A percentile compares a stretch with the other conserved stretches of the same genome.
These are phyloP conservation scores for Schizophyllum commune DNA, from an alignment of 1,284 basidiomycete species.

Conservation along the genomic window DNA sequence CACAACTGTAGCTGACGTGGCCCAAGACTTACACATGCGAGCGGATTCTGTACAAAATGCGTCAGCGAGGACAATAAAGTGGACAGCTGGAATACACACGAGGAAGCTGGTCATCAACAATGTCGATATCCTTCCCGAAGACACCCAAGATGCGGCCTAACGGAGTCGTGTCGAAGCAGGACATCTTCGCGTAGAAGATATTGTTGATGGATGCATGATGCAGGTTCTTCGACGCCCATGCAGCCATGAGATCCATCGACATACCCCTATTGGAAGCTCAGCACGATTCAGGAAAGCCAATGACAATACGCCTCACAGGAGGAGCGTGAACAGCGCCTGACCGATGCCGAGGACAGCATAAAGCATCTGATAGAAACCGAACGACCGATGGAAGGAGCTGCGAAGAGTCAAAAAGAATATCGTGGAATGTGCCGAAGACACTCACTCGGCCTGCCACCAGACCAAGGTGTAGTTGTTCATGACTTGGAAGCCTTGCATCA, in stretches of 20 bases:
- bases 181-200: constrained; percentile 63
- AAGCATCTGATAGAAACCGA: constrained; percentile 63
- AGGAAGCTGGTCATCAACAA: constrained; percentile 54
- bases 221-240: constrained; percentile 51
- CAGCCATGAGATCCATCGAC: constrained; percentile 48
- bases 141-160: constrained; percentile 58
- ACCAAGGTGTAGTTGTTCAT: constrained; percentile 55
- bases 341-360: constrained; percentile 60
- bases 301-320: constrained; percentile 29
- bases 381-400: constrained; percentile 40
- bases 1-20: background rate
- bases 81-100: constrained; percentile 21
- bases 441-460: constrained; percentile 66
- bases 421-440: constrained; percentile 7
- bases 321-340: constrained; percentile 60
- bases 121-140: constrained; percentile 59
- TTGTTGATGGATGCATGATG: constrained; percentile 47
- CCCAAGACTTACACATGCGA: constrained; percentile 43
- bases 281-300: constrained; percentile 2
- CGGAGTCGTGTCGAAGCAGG: constrained; percentile 50
- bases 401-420: constrained; percentile 6
- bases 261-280: constrained; percentile 34
- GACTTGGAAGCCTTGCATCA: constrained; percentile 60
- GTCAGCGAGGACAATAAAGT: background rate
- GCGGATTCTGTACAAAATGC: constrained; percentile 43